phyloP scores from a whole-genome alignment of 148 eudicot species.

The Rhododendron williamsianum region DNA sequence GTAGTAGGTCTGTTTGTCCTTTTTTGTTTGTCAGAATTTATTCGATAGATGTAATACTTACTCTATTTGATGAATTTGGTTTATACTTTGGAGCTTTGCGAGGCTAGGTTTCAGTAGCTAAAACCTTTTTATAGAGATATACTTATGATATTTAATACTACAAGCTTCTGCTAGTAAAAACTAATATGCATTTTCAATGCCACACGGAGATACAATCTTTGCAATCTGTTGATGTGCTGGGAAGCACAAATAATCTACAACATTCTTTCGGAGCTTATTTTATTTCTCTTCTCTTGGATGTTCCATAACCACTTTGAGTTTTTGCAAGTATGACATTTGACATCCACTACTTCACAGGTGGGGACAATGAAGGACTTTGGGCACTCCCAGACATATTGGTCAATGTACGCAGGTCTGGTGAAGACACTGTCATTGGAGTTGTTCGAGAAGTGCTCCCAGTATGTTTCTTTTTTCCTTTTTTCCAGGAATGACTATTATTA shows the following conservation, averaged over 20 bases:
- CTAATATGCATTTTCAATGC: background rate
- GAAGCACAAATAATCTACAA: background rate
- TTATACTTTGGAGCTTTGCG: background rate
- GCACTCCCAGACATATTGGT: slow-evolving; percentile 86
- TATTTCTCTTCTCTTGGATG: background rate
- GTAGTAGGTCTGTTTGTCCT: slow-evolving; percentile 47
- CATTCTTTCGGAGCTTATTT: background rate
- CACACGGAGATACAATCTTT: background rate
- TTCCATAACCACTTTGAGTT: background rate
- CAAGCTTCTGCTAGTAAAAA: background rate
- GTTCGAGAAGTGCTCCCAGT: slow-evolving; percentile 84
- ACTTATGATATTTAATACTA: background rate
- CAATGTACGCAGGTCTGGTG: slow-evolving; percentile 72
- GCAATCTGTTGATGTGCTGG: background rate
- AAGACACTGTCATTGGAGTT: slow-evolving; percentile 60
- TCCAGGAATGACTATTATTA: background rate
- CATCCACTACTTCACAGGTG: slow-evolving; percentile 48
- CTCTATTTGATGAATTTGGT: background rate
- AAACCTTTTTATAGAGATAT: background rate
- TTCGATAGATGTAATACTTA: background rate
- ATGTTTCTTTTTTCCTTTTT: slow-evolving; percentile 16
- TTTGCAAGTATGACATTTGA: background rate
- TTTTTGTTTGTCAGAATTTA: background rate
- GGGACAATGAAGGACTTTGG: slow-evolving; percentile 81
- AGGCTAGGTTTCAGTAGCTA: background rate